phyloP scores from a whole-genome alignment of 2,329 filamentous ascomycete species.

The Nemania bipapillata region DNA sequence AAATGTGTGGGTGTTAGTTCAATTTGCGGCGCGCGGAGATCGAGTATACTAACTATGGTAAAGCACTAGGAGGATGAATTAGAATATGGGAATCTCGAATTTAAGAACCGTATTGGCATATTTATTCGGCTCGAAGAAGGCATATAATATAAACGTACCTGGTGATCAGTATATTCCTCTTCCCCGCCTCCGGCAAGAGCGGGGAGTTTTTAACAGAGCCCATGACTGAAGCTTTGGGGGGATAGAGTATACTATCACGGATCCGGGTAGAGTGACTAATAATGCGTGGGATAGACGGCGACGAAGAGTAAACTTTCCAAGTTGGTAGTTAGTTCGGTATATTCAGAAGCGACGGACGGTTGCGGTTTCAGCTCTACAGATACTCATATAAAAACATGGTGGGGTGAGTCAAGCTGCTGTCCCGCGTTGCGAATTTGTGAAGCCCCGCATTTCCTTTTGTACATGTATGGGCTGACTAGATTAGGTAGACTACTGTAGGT shows the following conservation, averaged over 20 bases:
- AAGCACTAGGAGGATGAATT: slow-evolving; percentile 3
- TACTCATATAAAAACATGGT: slow-evolving; percentile 3
- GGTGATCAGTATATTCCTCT: slow-evolving; percentile 90
- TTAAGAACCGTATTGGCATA: background rate
- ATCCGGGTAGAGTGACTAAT: background rate
- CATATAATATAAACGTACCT: slow-evolving; percentile 57
- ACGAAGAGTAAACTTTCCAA: background rate
- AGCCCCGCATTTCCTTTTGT: background rate
- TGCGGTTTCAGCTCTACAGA: background rate
- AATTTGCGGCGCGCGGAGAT: background rate
- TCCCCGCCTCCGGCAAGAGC: slow-evolving; percentile 74
- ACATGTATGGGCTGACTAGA: too few species aligned
- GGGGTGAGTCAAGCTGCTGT: slow-evolving; percentile 9
- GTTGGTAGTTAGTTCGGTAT: background rate
- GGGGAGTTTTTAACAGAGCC: slow-evolving; percentile 35
- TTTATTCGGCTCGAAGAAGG: background rate
- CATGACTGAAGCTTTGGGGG: slow-evolving; percentile 24
- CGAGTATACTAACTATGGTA: slow-evolving; percentile 22
- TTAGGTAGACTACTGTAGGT: too few species aligned
- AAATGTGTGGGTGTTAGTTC: slow-evolving; percentile 49
- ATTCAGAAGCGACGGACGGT: background rate
- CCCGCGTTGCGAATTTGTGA: background rate
- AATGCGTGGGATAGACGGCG: background rate
- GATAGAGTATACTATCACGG: background rate
- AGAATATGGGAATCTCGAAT: slow-evolving; percentile 7